Conservation (phyloP, 2,329 filamentous ascomycete genomes). For the Arthroderma sp. region DNA sequence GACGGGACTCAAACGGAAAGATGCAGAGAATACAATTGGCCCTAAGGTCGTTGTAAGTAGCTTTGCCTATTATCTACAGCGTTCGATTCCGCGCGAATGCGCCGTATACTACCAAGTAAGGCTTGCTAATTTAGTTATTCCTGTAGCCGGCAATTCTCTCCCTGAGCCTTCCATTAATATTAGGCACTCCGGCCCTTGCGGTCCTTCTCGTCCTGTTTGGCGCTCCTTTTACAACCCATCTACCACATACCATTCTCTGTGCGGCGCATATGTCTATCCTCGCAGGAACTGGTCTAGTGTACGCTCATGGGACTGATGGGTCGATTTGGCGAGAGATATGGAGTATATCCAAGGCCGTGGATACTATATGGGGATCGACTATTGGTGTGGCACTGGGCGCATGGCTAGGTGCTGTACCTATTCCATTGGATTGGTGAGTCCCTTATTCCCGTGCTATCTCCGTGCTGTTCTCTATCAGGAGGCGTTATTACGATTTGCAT, state of each 20-base stretch:
- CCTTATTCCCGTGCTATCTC: background rate
- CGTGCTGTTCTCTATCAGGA: no score
- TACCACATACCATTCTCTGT: slow-evolving; percentile 64
- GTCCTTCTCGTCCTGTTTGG: slow-evolving; percentile 72
- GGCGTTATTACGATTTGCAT: background rate
- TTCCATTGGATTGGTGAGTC: slow-evolving; percentile 76
- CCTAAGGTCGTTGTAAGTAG: slow-evolving; percentile 18
- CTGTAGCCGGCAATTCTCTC: slow-evolving; percentile 58
- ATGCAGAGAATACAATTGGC: slow-evolving; percentile 13
- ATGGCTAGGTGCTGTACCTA: slow-evolving; percentile 89
- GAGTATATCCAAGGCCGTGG: slow-evolving; percentile 58
- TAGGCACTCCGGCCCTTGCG: slow-evolving; percentile 46
- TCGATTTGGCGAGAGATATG: slow-evolving; percentile 59
- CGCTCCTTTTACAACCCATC: slow-evolving; percentile 74
- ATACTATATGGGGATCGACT: slow-evolving; percentile 72
- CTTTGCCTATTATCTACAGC: no score
- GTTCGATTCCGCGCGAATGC: no score
- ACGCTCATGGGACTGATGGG: slow-evolving; percentile 67
- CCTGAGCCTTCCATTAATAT: slow-evolving; percentile 42
- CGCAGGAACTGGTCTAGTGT: slow-evolving; percentile 66
- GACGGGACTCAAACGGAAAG: slow-evolving; percentile 2
- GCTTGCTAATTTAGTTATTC: background rate
- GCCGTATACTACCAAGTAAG: no score
- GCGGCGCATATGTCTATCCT: slow-evolving; percentile 73
- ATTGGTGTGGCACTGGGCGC: slow-evolving; percentile 69